A percentile compares a stretch with the other conserved stretches of the same genome.
Conservation (phyloP, 495 filamentous ascomycete species). For the Xylaria palmicola region DNA sequence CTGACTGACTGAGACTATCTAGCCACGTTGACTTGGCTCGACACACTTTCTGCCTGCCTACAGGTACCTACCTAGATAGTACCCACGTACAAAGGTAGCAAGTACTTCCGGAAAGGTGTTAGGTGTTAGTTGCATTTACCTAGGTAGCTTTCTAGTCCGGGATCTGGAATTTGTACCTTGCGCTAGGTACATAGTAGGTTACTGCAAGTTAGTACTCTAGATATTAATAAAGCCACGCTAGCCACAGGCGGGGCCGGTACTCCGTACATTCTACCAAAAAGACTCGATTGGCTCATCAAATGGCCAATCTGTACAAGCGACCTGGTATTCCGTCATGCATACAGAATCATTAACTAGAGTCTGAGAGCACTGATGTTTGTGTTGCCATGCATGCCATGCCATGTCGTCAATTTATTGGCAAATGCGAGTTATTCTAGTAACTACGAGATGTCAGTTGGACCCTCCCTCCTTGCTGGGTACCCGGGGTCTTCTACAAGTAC, state of each 20-base stretch:
- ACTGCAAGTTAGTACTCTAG: not conserved
- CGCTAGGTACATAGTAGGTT: not conserved
- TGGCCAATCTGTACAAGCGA: not conserved
- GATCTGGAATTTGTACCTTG: not conserved
- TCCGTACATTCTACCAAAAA: not conserved
- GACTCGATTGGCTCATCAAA: conserved; percentile 9
- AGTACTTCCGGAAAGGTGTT: no score
- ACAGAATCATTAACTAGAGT: not conserved
- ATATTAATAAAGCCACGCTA: not conserved
- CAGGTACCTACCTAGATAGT: no score
- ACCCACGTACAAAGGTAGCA: no score
- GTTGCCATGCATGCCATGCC: no score
- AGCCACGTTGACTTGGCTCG: no score
- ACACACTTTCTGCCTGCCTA: no score
- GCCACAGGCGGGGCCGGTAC: not conserved
- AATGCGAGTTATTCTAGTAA: not conserved
- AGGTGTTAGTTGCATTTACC: no score
- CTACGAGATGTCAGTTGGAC: not conserved
- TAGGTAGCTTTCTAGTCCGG: no score
- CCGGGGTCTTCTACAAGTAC: not conserved
- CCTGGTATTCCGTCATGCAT: not conserved
- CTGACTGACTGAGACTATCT: no score
- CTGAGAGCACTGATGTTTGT: no score
- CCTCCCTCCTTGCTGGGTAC: not conserved
- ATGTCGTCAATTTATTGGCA: not conserved